phyloP scores from a whole-genome alignment of 306 rosid genomes.

The Biancaea sappan region DNA sequence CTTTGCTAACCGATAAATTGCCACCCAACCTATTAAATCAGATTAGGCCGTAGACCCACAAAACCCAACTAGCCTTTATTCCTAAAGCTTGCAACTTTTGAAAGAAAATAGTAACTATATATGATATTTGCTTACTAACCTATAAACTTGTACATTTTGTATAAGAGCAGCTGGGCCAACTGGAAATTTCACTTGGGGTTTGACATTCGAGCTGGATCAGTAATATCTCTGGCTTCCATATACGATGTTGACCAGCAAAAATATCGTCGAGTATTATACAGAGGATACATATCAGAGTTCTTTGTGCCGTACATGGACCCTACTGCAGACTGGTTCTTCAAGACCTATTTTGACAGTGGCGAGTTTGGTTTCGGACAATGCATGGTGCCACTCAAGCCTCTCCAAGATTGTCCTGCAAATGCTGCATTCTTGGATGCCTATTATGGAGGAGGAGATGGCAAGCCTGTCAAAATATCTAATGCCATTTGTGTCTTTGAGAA shows the following conservation, averaged over 20 bases:
- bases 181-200: slow-evolving; percentile 36
- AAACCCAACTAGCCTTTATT: no score
- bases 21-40: no score
- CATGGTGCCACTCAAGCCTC: background rate
- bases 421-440: background rate
- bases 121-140: no score
- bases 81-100: no score
- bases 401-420: background rate
- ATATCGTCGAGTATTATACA: background rate
- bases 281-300: background rate
- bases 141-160: no score
- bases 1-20: no score
- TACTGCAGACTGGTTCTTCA: background rate
- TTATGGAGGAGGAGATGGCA: background rate
- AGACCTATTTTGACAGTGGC: background rate
- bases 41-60: no score
- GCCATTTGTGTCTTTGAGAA: background rate
- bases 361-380: background rate
- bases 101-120: no score
- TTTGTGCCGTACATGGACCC: background rate
- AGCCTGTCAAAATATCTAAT: background rate
- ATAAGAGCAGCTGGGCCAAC: slow-evolving; percentile 59
- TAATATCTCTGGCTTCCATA: slow-evolving; percentile 10
- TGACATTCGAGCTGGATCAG: background rate
- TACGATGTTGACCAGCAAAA: slow-evolving; percentile 44